Evolutionary conservation across 2,329 filamentous ascomycete genomes (phyloP), one percentile per base, ranked within the genome.

Genomic region (Keithomyces neogunnii): DNA sequence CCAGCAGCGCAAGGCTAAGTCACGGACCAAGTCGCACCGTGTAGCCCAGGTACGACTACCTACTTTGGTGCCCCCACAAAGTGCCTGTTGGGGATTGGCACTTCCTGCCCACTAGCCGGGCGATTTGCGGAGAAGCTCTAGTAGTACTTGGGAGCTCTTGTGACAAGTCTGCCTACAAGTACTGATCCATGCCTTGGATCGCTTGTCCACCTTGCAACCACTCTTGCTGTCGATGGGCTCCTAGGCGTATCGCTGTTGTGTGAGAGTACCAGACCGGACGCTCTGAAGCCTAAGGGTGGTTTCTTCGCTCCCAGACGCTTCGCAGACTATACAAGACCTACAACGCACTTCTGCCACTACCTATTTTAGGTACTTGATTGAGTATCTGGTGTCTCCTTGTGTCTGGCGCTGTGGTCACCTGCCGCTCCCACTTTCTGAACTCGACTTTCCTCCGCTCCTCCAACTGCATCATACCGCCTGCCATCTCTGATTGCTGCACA

Each of bases 1-100:
- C 38, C 38, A 40, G 6, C 33, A 35, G 33, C 33, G 6, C 33
- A 35, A 35, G 33, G 33, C 46, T 39, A 45, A 29, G 42, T 45
- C 11, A 8, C 42, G 43, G 26, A 47, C 44, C 50, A 10, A 11
- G 48, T 49, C 44, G 51, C 55, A 56, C 55, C 38, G 53, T 57
- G 54, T 45, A 47, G 50, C 51, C 19, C 29, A 40, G 48, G 47
- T 45, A 51, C 53, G 53, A 44, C 44, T 51, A 19, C 19, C 19
- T 38, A 45, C 45, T 51, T 45, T 51, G 49, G 47, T 47, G 54
- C 50, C 49, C 44, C 54, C 48, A 47, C 47, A 43, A 38, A 51
- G 47, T 49, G 47, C 52, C 45, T 50, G 46, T 50, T 47, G 40
- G 40, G 43, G 26, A 40, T 8, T 44, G 40, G 28, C 28, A 44